phyloP scores from a whole-genome alignment of 2,329 filamentous ascomycete species.

The Pseudocercospora fuligena region DNA sequence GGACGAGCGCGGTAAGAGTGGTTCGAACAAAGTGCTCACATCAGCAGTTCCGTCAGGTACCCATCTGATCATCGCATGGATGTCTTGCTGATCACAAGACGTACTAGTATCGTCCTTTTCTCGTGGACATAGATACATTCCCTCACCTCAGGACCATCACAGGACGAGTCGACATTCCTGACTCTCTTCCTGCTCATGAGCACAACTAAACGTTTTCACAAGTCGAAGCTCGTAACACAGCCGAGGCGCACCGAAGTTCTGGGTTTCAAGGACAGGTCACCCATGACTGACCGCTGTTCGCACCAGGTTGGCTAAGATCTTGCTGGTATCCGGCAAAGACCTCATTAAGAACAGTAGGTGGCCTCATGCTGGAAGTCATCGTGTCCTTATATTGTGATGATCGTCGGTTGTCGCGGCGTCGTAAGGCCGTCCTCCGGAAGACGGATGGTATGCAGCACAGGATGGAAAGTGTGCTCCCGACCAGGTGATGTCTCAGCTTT shows the following conservation, averaged over 20 bases:
- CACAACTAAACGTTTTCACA: not conserved
- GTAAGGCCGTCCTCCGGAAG: not conserved
- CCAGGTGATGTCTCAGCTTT: not conserved
- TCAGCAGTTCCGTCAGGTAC: not conserved
- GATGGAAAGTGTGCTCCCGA: not conserved
- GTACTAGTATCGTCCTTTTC: no score
- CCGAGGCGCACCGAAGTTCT: not conserved
- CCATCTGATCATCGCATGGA: not conserved
- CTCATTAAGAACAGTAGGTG: not conserved
- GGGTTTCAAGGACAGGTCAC: not conserved
- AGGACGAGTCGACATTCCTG: not conserved
- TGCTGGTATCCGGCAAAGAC: not conserved
- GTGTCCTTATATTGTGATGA: no score
- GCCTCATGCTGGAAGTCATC: not conserved
- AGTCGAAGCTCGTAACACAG: not conserved
- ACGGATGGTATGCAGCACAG: not conserved
- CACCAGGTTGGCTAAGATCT: slow-evolving; percentile 8
- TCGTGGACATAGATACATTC: no score
- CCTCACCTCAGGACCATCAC: no score
- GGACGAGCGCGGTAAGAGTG: not conserved
- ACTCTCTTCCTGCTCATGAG: not conserved
- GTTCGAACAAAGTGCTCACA: not conserved
- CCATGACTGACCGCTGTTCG: not conserved
- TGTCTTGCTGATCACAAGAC: not conserved
- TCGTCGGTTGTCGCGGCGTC: not conserved